A percentile compares a stretch with the other conserved stretches of the same genome.
These are phyloP conservation scores for Apiospora kogelbergensis DNA, from an alignment of 2,329 filamentous ascomycete species.

Conservation along the genomic window DNA sequence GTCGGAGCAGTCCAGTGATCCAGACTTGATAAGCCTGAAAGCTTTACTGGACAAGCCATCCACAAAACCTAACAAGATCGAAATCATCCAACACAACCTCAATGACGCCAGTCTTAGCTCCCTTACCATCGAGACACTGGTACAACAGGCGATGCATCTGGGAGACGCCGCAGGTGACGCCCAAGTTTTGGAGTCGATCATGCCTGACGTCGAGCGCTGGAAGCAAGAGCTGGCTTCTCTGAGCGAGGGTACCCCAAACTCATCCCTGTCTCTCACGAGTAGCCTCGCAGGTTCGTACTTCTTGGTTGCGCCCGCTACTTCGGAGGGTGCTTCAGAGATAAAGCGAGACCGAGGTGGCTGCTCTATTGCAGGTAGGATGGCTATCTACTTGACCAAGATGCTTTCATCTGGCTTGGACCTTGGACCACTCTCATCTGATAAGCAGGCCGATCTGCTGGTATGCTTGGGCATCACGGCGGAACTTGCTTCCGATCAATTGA, in stretches of 20 bases:
- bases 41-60: constrained; percentile 45
- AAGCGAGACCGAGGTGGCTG: constrained; percentile 66
- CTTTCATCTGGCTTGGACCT: constrained; percentile 44
- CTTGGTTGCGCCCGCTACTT: constrained; percentile 46
- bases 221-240: constrained; percentile 58
- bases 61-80: constrained; percentile 44
- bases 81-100: constrained; percentile 56
- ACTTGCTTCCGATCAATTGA: constrained; percentile 55
- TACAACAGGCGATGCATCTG: constrained; percentile 46
- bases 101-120: constrained; percentile 49
- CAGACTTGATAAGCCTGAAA: constrained; percentile 43
- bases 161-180: constrained; percentile 34
- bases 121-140: constrained; percentile 53
- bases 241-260: constrained; percentile 51
- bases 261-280: constrained; percentile 73
- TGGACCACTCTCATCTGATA: constrained; percentile 37
- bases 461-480: constrained; percentile 51
- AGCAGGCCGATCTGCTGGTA: constrained; percentile 51
- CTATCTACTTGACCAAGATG: constrained; percentile 65
- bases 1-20: constrained; percentile 47
- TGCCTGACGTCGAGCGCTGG: constrained; percentile 69
- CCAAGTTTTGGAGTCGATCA: constrained; percentile 39
- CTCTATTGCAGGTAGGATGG: constrained; percentile 73
- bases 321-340: constrained; percentile 13
- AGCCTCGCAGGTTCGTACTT: constrained; percentile 69